A percentile compares a stretch with the other conserved stretches of the same genome.
Conservation (phyloP, 495 filamentous ascomycete genomes). For the Podospora comata region DNA sequence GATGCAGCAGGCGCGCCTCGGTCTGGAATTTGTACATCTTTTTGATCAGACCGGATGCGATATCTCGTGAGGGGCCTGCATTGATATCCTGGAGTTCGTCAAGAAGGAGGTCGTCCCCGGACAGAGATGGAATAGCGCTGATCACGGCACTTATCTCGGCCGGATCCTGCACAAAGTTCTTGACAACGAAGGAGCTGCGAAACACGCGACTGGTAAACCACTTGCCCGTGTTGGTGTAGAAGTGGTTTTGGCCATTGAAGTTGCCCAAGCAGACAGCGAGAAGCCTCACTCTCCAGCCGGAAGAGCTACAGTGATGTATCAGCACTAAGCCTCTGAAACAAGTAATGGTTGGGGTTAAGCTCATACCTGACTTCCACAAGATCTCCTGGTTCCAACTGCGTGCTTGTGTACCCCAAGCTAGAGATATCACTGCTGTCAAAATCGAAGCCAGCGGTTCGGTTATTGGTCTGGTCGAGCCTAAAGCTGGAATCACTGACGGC, state of each 20-base stretch:
- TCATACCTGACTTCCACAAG: slow-evolving; percentile 61
- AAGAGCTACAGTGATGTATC: slow-evolving; percentile 8
- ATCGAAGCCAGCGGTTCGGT: slow-evolving; percentile 27
- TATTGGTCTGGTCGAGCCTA: slow-evolving; percentile 25
- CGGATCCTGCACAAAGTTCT: slow-evolving; percentile 54
- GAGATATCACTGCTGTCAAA: slow-evolving; percentile 41
- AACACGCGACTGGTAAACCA: slow-evolving; percentile 58
- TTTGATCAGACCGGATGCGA: slow-evolving; percentile 47
- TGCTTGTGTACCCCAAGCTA: slow-evolving; percentile 33
- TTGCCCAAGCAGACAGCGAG: slow-evolving; percentile 70
- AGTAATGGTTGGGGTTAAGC: slow-evolving; percentile 14
- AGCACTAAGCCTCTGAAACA: neutral
- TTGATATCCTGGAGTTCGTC: slow-evolving; percentile 50
- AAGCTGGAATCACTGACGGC: slow-evolving; percentile 9
- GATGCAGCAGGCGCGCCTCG: slow-evolving; percentile 51
- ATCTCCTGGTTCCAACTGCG: slow-evolving; percentile 64
- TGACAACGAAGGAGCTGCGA: slow-evolving; percentile 59
- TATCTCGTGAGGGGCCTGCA: slow-evolving; percentile 50
- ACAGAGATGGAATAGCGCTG: slow-evolving; percentile 53
- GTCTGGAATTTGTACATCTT: slow-evolving; percentile 53
- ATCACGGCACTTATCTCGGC: slow-evolving; percentile 57
- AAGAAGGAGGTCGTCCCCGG: slow-evolving; percentile 31
- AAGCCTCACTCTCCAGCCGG: slow-evolving; percentile 38
- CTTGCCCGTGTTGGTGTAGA: slow-evolving; percentile 67
- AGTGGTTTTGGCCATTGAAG: slow-evolving; percentile 61